Evolutionary conservation across 352 stramenopile genomes (phyloP).

Genomic region (Aphanomyces euteiches): DNA sequence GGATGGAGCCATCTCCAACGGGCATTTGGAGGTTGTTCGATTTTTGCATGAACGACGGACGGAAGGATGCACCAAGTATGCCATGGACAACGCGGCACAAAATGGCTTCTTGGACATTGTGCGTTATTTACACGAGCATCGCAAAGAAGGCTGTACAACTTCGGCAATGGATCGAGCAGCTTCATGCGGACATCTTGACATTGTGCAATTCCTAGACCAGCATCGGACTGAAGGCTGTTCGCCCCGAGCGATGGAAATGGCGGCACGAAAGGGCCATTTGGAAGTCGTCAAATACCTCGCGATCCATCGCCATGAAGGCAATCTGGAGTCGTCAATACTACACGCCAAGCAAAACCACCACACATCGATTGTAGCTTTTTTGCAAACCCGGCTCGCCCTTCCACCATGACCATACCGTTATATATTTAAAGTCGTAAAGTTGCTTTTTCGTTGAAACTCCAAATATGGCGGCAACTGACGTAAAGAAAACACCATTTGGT

Average conservation of each 20-base stretch:
- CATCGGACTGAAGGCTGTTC: conserved; percentile 2
- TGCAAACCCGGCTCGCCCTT: neutral
- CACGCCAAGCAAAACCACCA: conserved; percentile 2
- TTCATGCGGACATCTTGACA: conserved; percentile 8
- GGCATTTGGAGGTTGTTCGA: conserved; percentile 11
- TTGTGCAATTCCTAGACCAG: conserved; percentile 20
- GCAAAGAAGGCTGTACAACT: conserved; percentile 8
- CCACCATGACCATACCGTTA: neutral
- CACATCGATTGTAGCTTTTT: neutral
- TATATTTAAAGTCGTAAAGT: neutral
- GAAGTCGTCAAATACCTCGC: conserved; percentile 14
- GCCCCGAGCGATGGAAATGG: conserved; percentile 5
- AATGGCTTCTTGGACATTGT: neutral
- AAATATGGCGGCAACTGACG: no score
- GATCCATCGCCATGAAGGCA: neutral
- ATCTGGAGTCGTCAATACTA: neutral
- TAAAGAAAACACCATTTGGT: neutral
- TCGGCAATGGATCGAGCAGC: conserved; percentile 20
- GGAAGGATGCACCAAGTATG: conserved; percentile 19
- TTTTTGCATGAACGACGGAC: conserved; percentile 4
- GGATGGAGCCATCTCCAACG: conserved; percentile 11
- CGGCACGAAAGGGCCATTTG: conserved; percentile 16
- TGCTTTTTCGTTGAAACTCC: no score
- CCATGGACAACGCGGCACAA: conserved; percentile 25
- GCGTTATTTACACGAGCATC: conserved; percentile 15